Evolutionary conservation across 78 protist genomes (phyloP).

Genomic region (Blattamonas nauphoetae): DNA sequence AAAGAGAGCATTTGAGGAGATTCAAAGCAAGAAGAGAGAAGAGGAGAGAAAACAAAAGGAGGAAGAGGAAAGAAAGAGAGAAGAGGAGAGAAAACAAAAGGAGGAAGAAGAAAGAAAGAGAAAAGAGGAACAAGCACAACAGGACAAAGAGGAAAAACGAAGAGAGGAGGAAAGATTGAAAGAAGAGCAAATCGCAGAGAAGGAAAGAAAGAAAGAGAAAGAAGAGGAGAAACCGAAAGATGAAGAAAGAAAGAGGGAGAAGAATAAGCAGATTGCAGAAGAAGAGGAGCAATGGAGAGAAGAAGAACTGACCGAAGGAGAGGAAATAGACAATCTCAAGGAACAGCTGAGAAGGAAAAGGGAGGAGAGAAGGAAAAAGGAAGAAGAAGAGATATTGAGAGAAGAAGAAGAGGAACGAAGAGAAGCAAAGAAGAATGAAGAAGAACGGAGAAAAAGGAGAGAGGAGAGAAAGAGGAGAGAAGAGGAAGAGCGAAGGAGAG

Average conservation of each 20-base stretch:
- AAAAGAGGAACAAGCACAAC: not conserved
- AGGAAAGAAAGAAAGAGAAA: not conserved
- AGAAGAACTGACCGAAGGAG: not conserved
- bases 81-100: not conserved
- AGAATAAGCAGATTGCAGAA: not conserved
- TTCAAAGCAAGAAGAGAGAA: not conserved
- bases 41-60: not conserved
- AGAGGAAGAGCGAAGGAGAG: not conserved
- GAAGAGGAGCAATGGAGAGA: not conserved
- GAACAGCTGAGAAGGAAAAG: not conserved
- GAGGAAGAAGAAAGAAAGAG: not conserved
- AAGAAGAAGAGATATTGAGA: not conserved
- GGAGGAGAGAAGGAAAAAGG: not conserved
- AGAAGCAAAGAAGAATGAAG: not conserved
- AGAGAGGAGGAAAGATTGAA: not conserved
- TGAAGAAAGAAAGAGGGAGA: not conserved
- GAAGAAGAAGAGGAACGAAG: not conserved
- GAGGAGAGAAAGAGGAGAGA: not conserved
- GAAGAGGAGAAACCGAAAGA: not conserved
- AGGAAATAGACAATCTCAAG: not conserved
- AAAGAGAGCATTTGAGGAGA: not conserved
- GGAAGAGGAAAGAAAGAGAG: not conserved
- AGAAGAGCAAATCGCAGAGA: not conserved
- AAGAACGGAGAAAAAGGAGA: not conserved
- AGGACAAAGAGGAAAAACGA: not conserved